Evolutionary conservation across 257 asterid genomes (phyloP).

Genomic region (Solanum habrochaites): DNA sequence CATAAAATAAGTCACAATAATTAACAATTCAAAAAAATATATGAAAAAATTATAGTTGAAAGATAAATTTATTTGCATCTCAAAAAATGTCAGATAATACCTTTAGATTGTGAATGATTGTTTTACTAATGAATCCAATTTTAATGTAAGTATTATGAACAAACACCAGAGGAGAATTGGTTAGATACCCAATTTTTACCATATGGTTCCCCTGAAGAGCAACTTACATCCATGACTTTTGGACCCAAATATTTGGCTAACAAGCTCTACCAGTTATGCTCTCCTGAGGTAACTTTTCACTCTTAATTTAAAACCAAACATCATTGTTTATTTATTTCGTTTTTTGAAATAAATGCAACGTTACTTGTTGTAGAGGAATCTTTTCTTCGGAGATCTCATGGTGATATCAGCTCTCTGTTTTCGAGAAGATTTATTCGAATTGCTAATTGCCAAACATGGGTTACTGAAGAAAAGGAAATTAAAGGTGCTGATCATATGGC

Average conservation of each 20-base stretch:
- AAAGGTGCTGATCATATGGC: constrained; percentile 42
- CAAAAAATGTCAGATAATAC: no score
- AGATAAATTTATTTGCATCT: no score
- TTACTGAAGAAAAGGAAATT: constrained; percentile 18
- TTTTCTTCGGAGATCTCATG: constrained; percentile 27
- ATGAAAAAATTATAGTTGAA: no score
- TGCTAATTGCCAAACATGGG: constrained; percentile 34
- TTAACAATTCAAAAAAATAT: no score
- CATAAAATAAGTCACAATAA: no score
- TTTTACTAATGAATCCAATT: background rate
- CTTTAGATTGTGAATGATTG: background rate
- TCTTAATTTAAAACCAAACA: background rate
- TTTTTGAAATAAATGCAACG: background rate
- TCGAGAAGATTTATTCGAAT: constrained; percentile 21
- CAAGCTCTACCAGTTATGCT: constrained; percentile 22
- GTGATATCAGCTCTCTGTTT: constrained; percentile 36
- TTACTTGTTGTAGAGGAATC: constrained; percentile 24
- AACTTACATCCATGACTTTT: constrained; percentile 14
- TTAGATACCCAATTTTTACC: constrained; percentile 25
- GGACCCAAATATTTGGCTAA: constrained; percentile 19
- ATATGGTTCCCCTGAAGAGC: constrained; percentile 19
- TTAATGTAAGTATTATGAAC: constrained; percentile 1
- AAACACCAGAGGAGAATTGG: constrained; percentile 17
- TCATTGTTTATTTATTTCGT: background rate
- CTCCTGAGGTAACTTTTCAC: constrained; percentile 22